Base-by-base conservation (phyloP, 495 filamentous ascomycete genomes). In the Xylaria sp. region DNA sequence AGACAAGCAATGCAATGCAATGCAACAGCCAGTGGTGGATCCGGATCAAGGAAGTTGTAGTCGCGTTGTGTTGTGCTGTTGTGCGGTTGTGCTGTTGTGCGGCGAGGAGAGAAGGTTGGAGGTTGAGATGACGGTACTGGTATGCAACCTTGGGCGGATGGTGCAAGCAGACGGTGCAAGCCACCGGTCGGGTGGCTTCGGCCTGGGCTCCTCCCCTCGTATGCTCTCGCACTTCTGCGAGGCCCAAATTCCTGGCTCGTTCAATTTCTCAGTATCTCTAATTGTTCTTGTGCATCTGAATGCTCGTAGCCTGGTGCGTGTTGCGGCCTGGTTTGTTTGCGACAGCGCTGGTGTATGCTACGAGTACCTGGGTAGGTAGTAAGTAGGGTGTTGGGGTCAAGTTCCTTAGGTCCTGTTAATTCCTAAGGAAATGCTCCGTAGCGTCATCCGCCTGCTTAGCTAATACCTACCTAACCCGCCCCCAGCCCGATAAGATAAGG, bases 361-460 rank as follows among this genome's bases (percentile, higher is more conserved):
- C 48, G 50, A 58, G 46, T 63, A 64, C 29, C 48, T 46, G 7
- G 43, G 68, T 29, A 24, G 59, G 59, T 43, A 41, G 14, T 41
- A 41, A 58, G 29, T 61, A 61, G 67, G 67, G 57, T 71, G 69
- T 71, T 66, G 69, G 61, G 68, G 69, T 63, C 61, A 71, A 71
- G 69, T 65, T 71, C 26, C 68, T 31, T 37, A 55, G 59, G 50
- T 71, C 69, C 69, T 66, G 48, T 52, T 48, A 58, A 71, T 71
- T 71, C 68, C 58, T 58, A 59, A 59, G 61, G 68, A 66, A 59
- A 66, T 71, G 69, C 43, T 40, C 69, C 19, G 24, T 71, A 58
- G 69, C 26, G 46, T 40, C 61, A 59, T 62, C 29, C 7, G 35
- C 29, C 40, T 41, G 69, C 69, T 71, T 71, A 71, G 35, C 48